Evolutionary conservation across 129 eudicot species (phyloP).

Genomic region (Sambucus nigra): DNA sequence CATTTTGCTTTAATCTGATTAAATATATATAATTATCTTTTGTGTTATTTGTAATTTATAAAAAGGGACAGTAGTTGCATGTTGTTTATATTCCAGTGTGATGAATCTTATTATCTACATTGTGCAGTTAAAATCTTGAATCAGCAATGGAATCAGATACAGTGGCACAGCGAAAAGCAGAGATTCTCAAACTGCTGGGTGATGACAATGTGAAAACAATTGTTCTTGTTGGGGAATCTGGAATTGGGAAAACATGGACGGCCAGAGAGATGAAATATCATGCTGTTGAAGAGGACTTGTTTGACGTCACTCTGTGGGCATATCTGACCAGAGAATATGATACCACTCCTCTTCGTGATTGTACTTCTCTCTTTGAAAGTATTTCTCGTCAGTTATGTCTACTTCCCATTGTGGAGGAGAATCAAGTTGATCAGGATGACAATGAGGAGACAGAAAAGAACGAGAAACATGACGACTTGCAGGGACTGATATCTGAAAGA

Average conservation of each 20-base stretch:
- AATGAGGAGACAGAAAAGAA: neutral
- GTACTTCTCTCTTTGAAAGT: slow-evolving; percentile 11
- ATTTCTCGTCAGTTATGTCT: slow-evolving; percentile 32
- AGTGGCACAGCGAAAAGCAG: neutral
- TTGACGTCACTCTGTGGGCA: slow-evolving; percentile 25
- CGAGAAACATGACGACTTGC: neutral
- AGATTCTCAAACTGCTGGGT: neutral
- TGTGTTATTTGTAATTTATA: too few relatives aligned
- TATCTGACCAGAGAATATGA: slow-evolving; percentile 15
- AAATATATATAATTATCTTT: too few relatives aligned
- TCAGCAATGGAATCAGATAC: neutral
- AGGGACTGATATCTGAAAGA: neutral
- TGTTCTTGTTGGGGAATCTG: slow-evolving; percentile 22
- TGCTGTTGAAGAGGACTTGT: neutral
- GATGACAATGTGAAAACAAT: slow-evolving; percentile 2
- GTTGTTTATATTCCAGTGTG: too few relatives aligned
- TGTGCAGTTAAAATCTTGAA: neutral
- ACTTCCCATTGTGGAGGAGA: slow-evolving; percentile 17
- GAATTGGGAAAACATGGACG: slow-evolving; percentile 43
- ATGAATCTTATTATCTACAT: too few relatives aligned
- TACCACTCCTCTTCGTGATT: slow-evolving; percentile 10
- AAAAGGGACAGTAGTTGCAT: too few relatives aligned
- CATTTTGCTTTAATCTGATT: too few relatives aligned
- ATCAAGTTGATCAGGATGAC: slow-evolving; percentile 14
- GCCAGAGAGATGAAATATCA: slow-evolving; percentile 21